Evolutionary conservation across 139 green algal species (phyloP).

Genomic region (Chlorella sp.): DNA sequence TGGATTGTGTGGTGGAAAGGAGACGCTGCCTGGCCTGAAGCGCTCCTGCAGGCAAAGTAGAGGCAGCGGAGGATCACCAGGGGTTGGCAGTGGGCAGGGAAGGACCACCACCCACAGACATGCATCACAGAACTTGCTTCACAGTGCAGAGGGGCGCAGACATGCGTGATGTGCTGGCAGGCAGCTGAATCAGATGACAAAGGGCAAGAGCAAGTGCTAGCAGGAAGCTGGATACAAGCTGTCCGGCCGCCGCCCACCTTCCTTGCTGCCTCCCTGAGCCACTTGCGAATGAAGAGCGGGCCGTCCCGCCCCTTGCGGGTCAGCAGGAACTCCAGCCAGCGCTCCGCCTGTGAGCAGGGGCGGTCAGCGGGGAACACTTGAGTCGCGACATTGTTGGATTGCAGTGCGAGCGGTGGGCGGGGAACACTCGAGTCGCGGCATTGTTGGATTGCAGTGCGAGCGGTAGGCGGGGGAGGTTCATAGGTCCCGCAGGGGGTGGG

Average conservation of each 20-base stretch:
- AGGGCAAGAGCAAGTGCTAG: too few relatives aligned
- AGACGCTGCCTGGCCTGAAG: neutral
- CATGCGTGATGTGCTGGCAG: too few relatives aligned
- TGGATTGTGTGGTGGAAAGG: too few relatives aligned
- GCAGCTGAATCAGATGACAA: neutral
- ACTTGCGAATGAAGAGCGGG: slow-evolving; percentile 65
- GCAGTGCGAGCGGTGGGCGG: too few relatives aligned
- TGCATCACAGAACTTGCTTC: too few relatives aligned
- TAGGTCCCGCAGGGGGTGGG: neutral
- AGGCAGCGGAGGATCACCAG: too few relatives aligned
- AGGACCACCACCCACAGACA: too few relatives aligned
- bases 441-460: neutral
- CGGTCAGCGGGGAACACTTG: neutral
- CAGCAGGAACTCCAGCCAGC: slow-evolving; percentile 62
- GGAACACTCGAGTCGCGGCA: too few relatives aligned
- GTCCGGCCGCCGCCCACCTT: slow-evolving; percentile 42
- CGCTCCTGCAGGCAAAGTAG: neutral
- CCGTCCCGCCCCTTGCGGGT: slow-evolving; percentile 51
- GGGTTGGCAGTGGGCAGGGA: too few relatives aligned
- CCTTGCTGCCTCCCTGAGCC: slow-evolving; percentile 65
- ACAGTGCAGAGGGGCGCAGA: too few relatives aligned
- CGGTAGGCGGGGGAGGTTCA: too few relatives aligned
- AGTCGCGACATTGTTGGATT: neutral
- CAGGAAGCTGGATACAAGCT: neutral
- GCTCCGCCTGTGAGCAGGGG: slow-evolving; percentile 6